These are phyloP conservation scores for Yarrowia deformans DNA, from an alignment of 805 yeast species.

Conservation along the genomic window DNA sequence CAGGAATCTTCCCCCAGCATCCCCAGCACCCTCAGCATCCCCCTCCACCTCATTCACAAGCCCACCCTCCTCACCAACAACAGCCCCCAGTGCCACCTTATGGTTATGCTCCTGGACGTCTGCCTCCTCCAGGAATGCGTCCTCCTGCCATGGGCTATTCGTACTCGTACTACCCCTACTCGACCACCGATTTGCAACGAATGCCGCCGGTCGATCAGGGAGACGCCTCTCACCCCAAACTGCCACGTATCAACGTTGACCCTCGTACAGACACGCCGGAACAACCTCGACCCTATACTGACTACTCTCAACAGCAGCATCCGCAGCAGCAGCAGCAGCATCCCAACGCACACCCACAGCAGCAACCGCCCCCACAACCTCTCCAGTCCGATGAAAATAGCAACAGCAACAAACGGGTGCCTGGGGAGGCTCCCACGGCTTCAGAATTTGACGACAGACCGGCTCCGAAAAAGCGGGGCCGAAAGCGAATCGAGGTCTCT, in stretches of 20 bases:
- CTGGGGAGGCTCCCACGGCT: not conserved
- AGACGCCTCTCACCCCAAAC: conserved; percentile 28
- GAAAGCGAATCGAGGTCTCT: conserved; percentile 30
- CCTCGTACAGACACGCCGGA: not conserved
- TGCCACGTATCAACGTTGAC: conserved; percentile 24
- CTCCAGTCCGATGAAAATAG: not conserved
- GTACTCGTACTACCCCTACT: conserved; percentile 24
- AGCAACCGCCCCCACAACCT: not conserved
- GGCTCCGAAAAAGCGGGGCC: conserved; percentile 26
- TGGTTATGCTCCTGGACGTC: not conserved
- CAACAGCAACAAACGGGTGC: not conserved
- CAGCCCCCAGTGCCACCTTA: conserved; percentile 14
- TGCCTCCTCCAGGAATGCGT: conserved; percentile 21
- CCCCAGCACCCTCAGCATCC: conserved; percentile 24
- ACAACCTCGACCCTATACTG: not conserved
- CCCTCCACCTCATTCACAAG: conserved; percentile 1
- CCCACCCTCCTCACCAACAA: not conserved
- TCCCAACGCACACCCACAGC: not conserved
- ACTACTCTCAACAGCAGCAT: conserved; percentile 2
- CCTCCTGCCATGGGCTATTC: conserved; percentile 25
- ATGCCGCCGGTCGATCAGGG: conserved; percentile 35
- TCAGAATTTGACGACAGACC: conserved; percentile 19
- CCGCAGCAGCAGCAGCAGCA: not conserved
- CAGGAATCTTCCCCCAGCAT: conserved; percentile 13
- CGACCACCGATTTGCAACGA: conserved; percentile 26